Evolutionary conservation across 192 early-diverging fungal species (phyloP).

Genomic region (Linnemannia hyalina): DNA sequence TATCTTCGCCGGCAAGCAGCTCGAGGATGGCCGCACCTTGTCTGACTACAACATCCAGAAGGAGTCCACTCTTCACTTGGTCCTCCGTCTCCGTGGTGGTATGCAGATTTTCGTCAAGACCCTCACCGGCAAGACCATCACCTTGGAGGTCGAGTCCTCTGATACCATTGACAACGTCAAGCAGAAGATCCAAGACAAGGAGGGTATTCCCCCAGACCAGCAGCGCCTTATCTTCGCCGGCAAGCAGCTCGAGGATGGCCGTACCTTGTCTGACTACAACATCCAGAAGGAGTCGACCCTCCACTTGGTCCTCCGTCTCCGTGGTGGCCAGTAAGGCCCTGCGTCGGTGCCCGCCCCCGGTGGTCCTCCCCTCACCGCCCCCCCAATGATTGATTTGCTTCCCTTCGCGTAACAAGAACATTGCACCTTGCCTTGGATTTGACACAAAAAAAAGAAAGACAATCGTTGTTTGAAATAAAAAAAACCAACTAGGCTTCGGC

Average conservation of each 20-base stretch:
- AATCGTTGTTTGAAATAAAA: conserved; percentile 13
- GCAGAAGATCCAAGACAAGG: conserved; percentile 89
- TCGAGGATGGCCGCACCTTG: conserved; percentile 80
- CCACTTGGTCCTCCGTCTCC: conserved; percentile 84
- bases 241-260: conserved; percentile 88
- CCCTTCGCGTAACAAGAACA: background rate
- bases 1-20: conserved; percentile 85
- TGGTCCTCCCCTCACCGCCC: background rate
- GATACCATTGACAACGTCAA: conserved; percentile 89
- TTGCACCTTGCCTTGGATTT: background rate
- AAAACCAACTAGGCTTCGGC: background rate
- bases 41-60: conserved; percentile 83
- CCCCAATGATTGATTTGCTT: background rate
- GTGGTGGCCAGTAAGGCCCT: conserved; percentile 70
- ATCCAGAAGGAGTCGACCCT: conserved; percentile 91
- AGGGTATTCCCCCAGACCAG: conserved; percentile 89
- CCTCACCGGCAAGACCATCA: conserved; percentile 97
- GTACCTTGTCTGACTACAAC: conserved; percentile 83
- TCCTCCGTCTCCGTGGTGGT: conserved; percentile 76
- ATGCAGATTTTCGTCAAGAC: conserved; percentile 88
- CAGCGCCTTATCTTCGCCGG: conserved; percentile 88
- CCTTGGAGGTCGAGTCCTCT: conserved; percentile 87
- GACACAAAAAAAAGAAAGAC: background rate
- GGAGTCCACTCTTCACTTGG: conserved; percentile 78
- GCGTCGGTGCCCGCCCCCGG: background rate